Evolutionary conservation across 225 moss, liverwort and hornwort genomes (phyloP).

Genomic region (Asterella californica): DNA sequence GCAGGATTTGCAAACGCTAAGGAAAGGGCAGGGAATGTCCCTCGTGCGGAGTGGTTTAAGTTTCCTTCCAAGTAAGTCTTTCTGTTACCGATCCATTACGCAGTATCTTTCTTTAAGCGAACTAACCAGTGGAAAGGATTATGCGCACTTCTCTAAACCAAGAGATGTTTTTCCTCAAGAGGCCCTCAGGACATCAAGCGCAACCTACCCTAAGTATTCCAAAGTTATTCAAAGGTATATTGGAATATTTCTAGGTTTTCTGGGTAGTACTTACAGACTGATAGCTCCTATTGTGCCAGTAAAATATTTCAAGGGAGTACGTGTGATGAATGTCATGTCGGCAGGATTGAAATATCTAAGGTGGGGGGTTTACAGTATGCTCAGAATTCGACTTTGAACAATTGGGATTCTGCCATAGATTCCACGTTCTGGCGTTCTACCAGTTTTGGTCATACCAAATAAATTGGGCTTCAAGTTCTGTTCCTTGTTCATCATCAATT

Average conservation of each 20-base stretch:
- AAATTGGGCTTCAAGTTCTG: no score
- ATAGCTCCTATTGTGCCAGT: background rate
- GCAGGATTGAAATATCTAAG: background rate
- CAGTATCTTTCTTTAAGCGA: background rate
- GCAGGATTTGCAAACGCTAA: slow-evolving; percentile 81
- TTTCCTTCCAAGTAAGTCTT: slow-evolving; percentile 67
- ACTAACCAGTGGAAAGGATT: slow-evolving; percentile 18
- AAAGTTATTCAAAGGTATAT: no score
- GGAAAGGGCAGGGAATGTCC: slow-evolving; percentile 67
- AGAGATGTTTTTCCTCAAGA: background rate
- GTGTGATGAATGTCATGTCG: background rate
- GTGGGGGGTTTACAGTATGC: slow-evolving; percentile 19
- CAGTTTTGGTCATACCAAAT: no score
- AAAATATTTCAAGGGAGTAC: background rate
- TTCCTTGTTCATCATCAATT: no score
- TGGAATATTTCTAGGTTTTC: no score
- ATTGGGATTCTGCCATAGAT: no score
- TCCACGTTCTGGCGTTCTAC: no score
- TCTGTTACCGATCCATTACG: background rate
- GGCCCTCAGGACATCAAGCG: background rate
- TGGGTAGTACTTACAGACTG: no score
- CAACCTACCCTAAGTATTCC: no score
- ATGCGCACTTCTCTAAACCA: slow-evolving; percentile 25
- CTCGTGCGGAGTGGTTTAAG: slow-evolving; percentile 72
- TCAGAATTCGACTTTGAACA: no score